Evolutionary conservation across 495 filamentous ascomycete species (phyloP), one percentile per base, ranked within the genome.

Genomic region (Podospora conica): DNA sequence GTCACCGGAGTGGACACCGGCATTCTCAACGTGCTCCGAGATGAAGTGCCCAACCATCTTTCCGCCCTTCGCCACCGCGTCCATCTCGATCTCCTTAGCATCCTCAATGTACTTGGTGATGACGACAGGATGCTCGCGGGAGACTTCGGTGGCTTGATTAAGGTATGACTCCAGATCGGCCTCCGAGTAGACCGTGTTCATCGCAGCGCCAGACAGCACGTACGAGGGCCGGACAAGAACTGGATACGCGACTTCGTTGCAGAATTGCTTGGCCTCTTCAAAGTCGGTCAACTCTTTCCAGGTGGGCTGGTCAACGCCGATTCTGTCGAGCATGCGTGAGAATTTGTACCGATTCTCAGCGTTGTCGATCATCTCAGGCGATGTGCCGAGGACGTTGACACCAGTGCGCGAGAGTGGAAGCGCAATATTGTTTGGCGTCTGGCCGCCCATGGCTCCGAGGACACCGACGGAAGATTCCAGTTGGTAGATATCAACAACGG

Each of bases 311-410:
- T 98, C 94, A 53, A 98, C 94, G 65, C 87, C 92, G 74, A 98
- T 97, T 73, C 89, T 88, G 78, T 98, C 94, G 48, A 98, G 84
- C 82, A 97, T 97, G 74, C 92, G 90, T 63, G 93, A 97, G 80
- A 98, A 98, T 78, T 98, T 97, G 83, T 96, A 97, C 21, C 95
- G 88, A 77, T 98, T 98, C 79, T 98, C 95, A 11, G 95, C 95
- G 31, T 86, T 91, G 71, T 98, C 95, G 73, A 98, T 98, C 95
- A 97, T 97, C 76, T 98, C 93, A 29, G 95, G 95, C 0, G 95
- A 97, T 1, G 95, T 98, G 68, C 95, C 95, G 0, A 97, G 82
- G 21, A 98, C 89, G 78, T 91, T 92, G 70, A 97, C 91, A 55
- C 96, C 95, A 18, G 94, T 82, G 53, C 94, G 90, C 68, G 92